These are phyloP conservation scores for Sporodiniella umbellata DNA, from an alignment of 371 early-diverging fungal species.

Conservation along the genomic window DNA sequence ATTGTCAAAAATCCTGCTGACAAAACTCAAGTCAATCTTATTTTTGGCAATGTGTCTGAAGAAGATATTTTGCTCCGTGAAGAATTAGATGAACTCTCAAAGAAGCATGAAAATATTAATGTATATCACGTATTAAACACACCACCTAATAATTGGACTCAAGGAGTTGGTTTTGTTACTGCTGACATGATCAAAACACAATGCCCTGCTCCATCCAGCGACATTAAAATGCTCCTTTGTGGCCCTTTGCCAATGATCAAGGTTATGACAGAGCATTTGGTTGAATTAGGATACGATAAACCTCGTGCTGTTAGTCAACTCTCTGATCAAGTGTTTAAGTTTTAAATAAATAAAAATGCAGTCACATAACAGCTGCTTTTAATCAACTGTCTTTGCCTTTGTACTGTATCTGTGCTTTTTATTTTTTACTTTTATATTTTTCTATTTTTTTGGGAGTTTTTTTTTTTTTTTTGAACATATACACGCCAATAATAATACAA, in stretches of 20 bases:
- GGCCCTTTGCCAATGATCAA: slow-evolving; percentile 94
- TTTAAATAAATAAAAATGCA: slow-evolving; percentile 6
- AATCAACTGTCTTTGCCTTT: not conserved
- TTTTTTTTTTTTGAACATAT: not conserved
- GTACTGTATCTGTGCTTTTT: not conserved
- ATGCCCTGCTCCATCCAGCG: slow-evolving; percentile 73
- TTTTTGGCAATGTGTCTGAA: slow-evolving; percentile 89
- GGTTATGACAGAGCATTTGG: slow-evolving; percentile 74
- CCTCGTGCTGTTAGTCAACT: slow-evolving; percentile 82
- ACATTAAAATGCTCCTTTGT: slow-evolving; percentile 89
- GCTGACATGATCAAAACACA: slow-evolving; percentile 74
- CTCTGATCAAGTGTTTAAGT: slow-evolving; percentile 57
- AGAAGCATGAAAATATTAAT: slow-evolving; percentile 75
- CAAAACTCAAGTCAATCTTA: slow-evolving; percentile 76
- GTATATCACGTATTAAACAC: slow-evolving; percentile 87
- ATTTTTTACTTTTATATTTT: too few species aligned
- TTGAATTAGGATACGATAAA: slow-evolving; percentile 72
- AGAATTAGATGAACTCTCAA: slow-evolving; percentile 78
- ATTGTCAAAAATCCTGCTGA: slow-evolving; percentile 82
- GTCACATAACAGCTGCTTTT: not conserved
- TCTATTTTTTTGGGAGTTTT: too few species aligned
- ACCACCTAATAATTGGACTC: slow-evolving; percentile 81
- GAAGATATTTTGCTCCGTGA: slow-evolving; percentile 87
- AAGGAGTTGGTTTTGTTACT: slow-evolving; percentile 86
- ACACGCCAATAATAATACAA: not conserved